phyloP scores from a whole-genome alignment of 2,329 filamentous ascomycete species.

The Dactylellina haptotyla region DNA sequence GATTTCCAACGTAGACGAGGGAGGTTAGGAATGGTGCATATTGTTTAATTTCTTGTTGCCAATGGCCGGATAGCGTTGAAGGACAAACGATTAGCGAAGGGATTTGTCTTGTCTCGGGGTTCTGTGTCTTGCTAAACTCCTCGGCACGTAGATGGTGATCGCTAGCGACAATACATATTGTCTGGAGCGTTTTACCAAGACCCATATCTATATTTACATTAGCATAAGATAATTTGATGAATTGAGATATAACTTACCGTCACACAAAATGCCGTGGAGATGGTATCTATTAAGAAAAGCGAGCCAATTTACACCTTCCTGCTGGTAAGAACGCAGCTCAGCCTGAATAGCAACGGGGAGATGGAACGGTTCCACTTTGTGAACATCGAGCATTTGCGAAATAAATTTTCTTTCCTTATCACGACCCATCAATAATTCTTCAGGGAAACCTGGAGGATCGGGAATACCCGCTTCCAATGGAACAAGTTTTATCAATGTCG shows the following conservation, averaged over 20 bases:
- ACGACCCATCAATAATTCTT: conserved; percentile 85
- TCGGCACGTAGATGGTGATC: conserved; percentile 94
- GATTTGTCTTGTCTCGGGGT: conserved; percentile 79
- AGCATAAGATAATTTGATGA: conserved; percentile 21
- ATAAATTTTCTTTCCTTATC: conserved; percentile 97
- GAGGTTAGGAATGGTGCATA: conserved; percentile 94
- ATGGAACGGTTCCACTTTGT: conserved; percentile 92
- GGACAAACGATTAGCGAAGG: conserved; percentile 96
- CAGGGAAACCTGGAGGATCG: conserved; percentile 90
- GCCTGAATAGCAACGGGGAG: conserved; percentile 98
- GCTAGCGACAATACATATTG: conserved; percentile 95
- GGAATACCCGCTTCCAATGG: conserved; percentile 97
- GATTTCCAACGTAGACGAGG: conserved; percentile 89
- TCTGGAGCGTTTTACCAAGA: conserved; percentile 95
- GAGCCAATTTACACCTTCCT: conserved; percentile 98
- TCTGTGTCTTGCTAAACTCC: conserved; percentile 83
- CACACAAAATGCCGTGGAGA: conserved; percentile 95
- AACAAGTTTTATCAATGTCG: conserved; percentile 94
- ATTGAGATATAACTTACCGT: conserved; percentile 62
- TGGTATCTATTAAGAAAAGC: conserved; percentile 98
- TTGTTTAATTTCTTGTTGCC: conserved; percentile 96
- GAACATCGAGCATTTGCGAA: conserved; percentile 91
- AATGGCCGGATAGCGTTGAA: conserved; percentile 94
- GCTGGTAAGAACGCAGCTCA: conserved; percentile 93
- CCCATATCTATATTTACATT: conserved; percentile 77